Evolutionary conservation across 441 rosid species (phyloP), one percentile per base, ranked within the genome.

Genomic region (Melastoma candidum): DNA sequence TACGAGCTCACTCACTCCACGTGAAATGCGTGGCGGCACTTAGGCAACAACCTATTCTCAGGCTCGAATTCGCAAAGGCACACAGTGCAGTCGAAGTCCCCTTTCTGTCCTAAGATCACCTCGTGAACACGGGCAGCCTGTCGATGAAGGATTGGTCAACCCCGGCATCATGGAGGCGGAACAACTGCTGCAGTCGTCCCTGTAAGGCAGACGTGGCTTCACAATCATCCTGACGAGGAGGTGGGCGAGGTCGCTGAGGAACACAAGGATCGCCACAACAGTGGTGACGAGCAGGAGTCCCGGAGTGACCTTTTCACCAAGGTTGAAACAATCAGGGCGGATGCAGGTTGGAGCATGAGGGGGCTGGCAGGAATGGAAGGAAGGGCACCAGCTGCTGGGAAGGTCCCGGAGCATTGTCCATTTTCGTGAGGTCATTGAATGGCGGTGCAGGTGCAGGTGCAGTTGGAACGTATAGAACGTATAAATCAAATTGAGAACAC

Each of bases 1-100:
- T n/a, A n/a, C n/a, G n/a, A n/a, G n/a, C n/a, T n/a, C n/a, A n/a
- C n/a, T n/a, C 98, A 88, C 56, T 82, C 98, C 83, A 80, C 71
- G 65, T 93, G 98, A 66, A 93, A 93, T 46, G 97, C 97, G 69
- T 93, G 98, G 69, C 96, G 84, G 11, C 98, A 93, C 74, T 81
- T 92, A 4, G 98, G 97, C 12, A 92, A 70, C 75, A 92, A 73
- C 60, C 98, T 78, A 48, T 93, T 97, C 47, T 84, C 95, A 25
- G 73, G 68, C 73, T 82, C 95, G 67, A 93, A 88, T 67, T 88
- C 97, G 50, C 88, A 86, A 66, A 93, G 78, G 71, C 98, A 88
- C 12, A 93, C 97, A 12, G 97, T 88, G 68, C 98, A 93, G 60
- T 93, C 98, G 22, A 88, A 86, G 22, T 95, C 94, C 41, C 3